Base-by-base conservation (phyloP, 345 rosid species). In the Acer yangbiense region DNA sequence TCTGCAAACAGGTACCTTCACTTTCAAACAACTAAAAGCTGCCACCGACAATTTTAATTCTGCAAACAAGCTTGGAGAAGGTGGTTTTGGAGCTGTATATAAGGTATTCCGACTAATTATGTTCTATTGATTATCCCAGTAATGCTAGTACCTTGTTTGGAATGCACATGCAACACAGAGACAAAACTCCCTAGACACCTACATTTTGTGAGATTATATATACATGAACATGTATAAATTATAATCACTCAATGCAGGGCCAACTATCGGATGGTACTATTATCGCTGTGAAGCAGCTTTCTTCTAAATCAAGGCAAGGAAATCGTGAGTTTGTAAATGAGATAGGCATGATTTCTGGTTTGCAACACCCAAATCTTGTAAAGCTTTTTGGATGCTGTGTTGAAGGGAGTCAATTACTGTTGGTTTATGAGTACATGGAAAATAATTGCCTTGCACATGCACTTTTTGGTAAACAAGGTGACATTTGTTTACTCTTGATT, bases 381-480 rank as follows among this genome's bases (percentile, higher is more conserved):
- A 82, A 66, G 12, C 75, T 84, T 13, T 75, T 63, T 27, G 84
- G 87, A 11, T 84, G 82, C 65, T 84, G 84, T 17, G 69, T 76
- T 57, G 87, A 81, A 52, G 71, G 71, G 43, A 73, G 76, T n/a
- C 82, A 84, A 81, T 75, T 78, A 68, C 61, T 82, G 74, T 65
- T 92, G 14, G 89, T 89, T 18, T 92, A 92, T 29, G 94, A 92
- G 43, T 92, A 85, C 81, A 77, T 92, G 90, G 97, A 92, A 66
- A 89, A 90, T 74, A 92, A 92, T 73, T 81, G 89, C 77, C 87
- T 92, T 58, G 76, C 79, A n/a, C 62, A 65, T 79, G 83, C 73
- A 32, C 70, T 84, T 46, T 84, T 84, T 48, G 83, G 87, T 84
- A 79, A 75, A 66, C 50, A n/a, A 2, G 14, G 11, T 39, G 48